phyloP scores from a whole-genome alignment of 495 filamentous ascomycete genomes.

The Podospora bellae-mahoneyi region DNA sequence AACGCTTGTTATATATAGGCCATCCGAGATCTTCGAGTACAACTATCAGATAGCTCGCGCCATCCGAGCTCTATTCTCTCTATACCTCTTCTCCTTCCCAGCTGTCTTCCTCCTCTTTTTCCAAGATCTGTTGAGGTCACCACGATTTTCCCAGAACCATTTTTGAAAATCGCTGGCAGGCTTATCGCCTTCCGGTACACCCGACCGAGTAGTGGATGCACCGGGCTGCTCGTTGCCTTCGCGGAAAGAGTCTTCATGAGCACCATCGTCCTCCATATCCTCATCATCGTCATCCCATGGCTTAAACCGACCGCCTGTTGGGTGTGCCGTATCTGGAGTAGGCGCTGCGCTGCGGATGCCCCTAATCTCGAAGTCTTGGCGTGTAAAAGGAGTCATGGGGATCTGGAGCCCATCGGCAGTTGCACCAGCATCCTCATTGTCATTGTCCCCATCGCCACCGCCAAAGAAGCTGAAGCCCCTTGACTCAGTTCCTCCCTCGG shows the following conservation, averaged over 20 bases:
- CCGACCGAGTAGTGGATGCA: conserved; percentile 17
- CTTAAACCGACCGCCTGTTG: conserved; percentile 50
- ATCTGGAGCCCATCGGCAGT: conserved; percentile 35
- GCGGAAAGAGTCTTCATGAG: conserved; percentile 26
- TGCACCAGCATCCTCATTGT: conserved; percentile 47
- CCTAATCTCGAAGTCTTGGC: conserved; percentile 69
- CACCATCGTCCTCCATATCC: conserved; percentile 35
- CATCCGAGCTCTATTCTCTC: conserved; percentile 69
- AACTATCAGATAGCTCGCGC: conserved; percentile 39
- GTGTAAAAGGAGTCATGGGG: conserved; percentile 78
- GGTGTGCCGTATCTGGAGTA: conserved; percentile 88
- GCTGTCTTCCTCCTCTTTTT: conserved; percentile 77
- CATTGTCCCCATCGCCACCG: conserved; percentile 40
- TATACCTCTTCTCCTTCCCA: conserved; percentile 80
- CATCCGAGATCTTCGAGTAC: background rate
- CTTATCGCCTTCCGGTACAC: conserved; percentile 28
- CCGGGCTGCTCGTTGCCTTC: conserved; percentile 35
- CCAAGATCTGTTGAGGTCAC: conserved; percentile 87
- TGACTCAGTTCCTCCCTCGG: conserved; percentile 23
- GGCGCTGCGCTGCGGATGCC: conserved; percentile 80
- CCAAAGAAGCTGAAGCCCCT: conserved; percentile 52
- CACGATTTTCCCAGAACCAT: conserved; percentile 89
- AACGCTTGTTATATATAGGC: background rate
- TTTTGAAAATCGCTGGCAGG: conserved; percentile 69
- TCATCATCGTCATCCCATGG: conserved; percentile 46